Base-by-base conservation (phyloP, 2,329 filamentous ascomycete species). In the Calycina herbarum region DNA sequence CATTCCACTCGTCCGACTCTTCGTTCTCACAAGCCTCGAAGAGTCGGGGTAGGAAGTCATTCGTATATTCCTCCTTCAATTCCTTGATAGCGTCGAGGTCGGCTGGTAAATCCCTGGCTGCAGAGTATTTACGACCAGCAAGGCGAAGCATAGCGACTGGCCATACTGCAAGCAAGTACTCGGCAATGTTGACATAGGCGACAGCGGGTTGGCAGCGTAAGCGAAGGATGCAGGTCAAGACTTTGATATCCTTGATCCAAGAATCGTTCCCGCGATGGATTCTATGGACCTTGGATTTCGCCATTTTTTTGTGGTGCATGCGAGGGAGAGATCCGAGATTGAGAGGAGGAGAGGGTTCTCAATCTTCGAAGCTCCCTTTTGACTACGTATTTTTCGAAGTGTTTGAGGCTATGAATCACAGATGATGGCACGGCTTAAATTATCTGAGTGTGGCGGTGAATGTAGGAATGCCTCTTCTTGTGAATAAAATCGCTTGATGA, bases 171-270 rank as follows among this genome's bases (percentile, higher is more conserved):
- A 64, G n/a, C 0, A 70, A 42, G 27, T 69, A 42, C 1, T 59
- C 15, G 51, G 67, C 59, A 11, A 73, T 69, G 3, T 62, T 29
- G 10, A 17, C 2, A 24, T 71, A 72, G 3, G 69, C 65, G 24
- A 70, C 57, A 3, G 70, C 20, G 10, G 70, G 70, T 48, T 65
- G 64, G 35, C 66, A 56, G 29, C 67, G 66, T 2, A 71, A 57
- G 5, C 68, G 67, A 20, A 72, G 51, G 7, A 72, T 56, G 27
- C 67, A 68, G 17, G 65, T 66, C 3, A 73, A 57, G n/a, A 71
- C 64, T 20, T 59, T 65, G 15, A 66, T 62, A 24, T 73, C 66
- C 24, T 62, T 42, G 33, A 64, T 68, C 64, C 67, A 71, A 48
- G 61, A n/a, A 31, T 33, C 29, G 11, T 57, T 57, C n/a, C 54